Evolutionary conservation across 1,284 basidiomycete species (phyloP).

Genomic region (Cronartium quercuum): DNA sequence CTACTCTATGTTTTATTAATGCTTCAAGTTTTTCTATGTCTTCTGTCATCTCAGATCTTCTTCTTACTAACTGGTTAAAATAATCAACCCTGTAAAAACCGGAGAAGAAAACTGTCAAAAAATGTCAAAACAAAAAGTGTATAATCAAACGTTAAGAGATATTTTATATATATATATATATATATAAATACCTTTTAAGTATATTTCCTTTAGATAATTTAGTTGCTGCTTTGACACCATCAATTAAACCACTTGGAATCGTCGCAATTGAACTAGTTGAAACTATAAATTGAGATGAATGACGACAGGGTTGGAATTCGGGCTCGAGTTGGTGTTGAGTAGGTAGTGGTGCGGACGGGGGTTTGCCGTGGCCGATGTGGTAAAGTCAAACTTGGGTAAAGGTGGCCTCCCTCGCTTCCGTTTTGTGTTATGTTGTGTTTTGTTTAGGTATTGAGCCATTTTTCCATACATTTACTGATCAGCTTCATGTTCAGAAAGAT

Average conservation of each 20-base stretch:
- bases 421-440: no score
- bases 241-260: slow-evolving; percentile 43
- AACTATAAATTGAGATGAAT: slow-evolving; percentile 44
- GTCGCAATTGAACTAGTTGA: slow-evolving; percentile 40
- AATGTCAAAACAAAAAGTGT: not conserved
- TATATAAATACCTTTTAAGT: slow-evolving; percentile 40
- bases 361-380: no score
- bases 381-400: no score
- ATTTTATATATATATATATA: no score
- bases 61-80: slow-evolving; percentile 42
- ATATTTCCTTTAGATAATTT: slow-evolving; percentile 44
- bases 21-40: slow-evolving; percentile 43
- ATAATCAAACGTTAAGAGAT: not conserved
- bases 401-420: no score
- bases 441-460: no score
- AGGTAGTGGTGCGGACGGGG: no score
- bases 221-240: slow-evolving; percentile 44
- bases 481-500: no score
- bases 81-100: slow-evolving; percentile 43
- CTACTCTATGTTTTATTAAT: slow-evolving; percentile 41
- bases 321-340: no score
- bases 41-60: slow-evolving; percentile 40
- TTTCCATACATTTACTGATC: no score
- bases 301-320: no score
- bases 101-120: not conserved